Base-by-base conservation (phyloP, 2,329 filamentous ascomycete genomes). In the Monosporascus sp. region DNA sequence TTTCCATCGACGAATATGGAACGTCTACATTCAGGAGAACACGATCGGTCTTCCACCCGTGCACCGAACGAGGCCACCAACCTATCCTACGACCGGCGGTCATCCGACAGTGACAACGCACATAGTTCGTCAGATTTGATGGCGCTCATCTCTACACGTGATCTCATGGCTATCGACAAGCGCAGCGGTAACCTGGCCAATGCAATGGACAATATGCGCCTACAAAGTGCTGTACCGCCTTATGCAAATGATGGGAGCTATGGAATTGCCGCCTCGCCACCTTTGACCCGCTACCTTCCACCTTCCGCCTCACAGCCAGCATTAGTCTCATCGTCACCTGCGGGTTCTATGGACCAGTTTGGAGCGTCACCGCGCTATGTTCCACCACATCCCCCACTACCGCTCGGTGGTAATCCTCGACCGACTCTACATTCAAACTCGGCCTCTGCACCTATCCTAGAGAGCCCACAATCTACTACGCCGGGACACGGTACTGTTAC, bases 141-240 rank as follows among this genome's bases (percentile, higher is more conserved):
- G 60, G 73, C 74, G 4, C 67, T 83, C 40, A 81, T 84, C 48
- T 81, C 79, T 0, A 84, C 81, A 1, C 70, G 70, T 14, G 80
- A 83, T 45, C 70, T 84, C 20, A 72, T 84, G 59, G 70, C 73
- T 38, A 70, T 79, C n/a, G 74, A 76, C 57, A 64, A 64, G 34
- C 61, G 64, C 17, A 61, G 65, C 16, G 60, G 64, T 59, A 78
- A 81, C 49, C 62, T 78, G 27, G 71, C 71, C 26, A 61, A 69
- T 5, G 69, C 70, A 34, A 75, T 78, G 69, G 69, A 69, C 16
- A 67, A 69, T 31, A 67, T 76, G 59, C 72, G 73, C 50, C 58
- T 79, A 22, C 67, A 73, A n/a, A 66, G 69, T 7, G 55, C 61
- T 2, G 50, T 63, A 16, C 59, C 60, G 1, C 53, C 62, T 16